These are phyloP conservation scores for Botrytis fragariae DNA, from an alignment of 2,329 filamentous ascomycete genomes.

Conservation along the genomic window DNA sequence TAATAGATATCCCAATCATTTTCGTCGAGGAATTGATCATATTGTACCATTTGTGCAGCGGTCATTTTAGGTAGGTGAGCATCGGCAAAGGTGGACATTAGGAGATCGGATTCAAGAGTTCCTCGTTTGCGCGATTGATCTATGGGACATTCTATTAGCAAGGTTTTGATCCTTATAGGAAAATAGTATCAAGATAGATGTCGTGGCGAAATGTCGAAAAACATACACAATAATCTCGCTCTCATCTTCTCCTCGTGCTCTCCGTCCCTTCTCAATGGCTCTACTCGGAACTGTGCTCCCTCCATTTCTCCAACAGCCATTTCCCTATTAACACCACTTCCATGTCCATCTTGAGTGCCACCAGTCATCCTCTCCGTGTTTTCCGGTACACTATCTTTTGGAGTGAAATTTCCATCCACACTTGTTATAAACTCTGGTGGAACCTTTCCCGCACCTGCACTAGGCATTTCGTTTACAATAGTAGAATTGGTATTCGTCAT, in stretches of 20 bases:
- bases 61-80: conserved; percentile 73
- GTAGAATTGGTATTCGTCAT: conserved; percentile 64
- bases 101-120: conserved; percentile 90
- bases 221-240: conserved; percentile 70
- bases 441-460: conserved; percentile 52
- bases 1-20: conserved; percentile 99
- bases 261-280: conserved; percentile 80
- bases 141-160: conserved; percentile 42
- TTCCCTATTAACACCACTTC: conserved; percentile 51
- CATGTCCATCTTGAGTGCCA: conserved; percentile 53
- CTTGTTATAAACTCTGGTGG: conserved; percentile 60
- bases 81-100: conserved; percentile 93
- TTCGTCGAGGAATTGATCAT: conserved; percentile 92
- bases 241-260: conserved; percentile 85
- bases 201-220: background rate
- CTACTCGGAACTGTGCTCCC: conserved; percentile 80
- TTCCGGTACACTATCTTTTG: conserved; percentile 59
- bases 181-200: background rate
- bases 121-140: conserved; percentile 97
- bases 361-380: conserved; percentile 66
- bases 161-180: background rate
- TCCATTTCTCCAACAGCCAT: conserved; percentile 84
- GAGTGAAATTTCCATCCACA: conserved; percentile 53
- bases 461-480: conserved; percentile 61
- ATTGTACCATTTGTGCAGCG: conserved; percentile 70